Percentiles rank a stretch among this genome's conserved stretches.
phyloP scores from a whole-genome alignment of 139 green algal genomes.

The Diplosphaera chodatii region DNA sequence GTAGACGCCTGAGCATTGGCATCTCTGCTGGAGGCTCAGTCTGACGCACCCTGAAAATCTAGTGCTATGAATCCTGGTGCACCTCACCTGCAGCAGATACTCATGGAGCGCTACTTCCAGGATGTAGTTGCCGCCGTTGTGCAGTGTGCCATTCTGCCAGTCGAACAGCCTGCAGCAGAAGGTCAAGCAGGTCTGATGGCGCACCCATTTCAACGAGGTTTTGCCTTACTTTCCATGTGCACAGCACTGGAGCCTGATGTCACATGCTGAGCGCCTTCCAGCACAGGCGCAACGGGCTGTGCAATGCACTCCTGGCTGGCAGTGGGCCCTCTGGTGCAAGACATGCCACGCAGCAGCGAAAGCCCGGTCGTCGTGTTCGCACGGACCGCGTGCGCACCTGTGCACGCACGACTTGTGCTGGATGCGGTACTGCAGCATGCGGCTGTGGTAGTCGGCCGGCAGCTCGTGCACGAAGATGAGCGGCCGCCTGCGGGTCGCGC shows the following conservation, averaged over 20 bases:
- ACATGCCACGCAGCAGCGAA: too few species aligned
- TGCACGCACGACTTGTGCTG: neutral
- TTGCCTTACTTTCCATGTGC: too few species aligned
- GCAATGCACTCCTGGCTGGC: too few species aligned
- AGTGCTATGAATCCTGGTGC: conserved; percentile 52
- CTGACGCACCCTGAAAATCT: neutral
- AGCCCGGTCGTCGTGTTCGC: conserved; percentile 32
- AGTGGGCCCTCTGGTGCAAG: too few species aligned
- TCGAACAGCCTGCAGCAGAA: conserved; percentile 1
- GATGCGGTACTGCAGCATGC: conserved; percentile 38
- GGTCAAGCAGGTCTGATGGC: too few species aligned
- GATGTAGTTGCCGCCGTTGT: conserved; percentile 25
- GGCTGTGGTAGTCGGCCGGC: conserved; percentile 28
- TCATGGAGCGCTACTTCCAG: conserved; percentile 53
- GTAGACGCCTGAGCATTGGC: too few species aligned
- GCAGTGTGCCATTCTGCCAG: conserved; percentile 11
- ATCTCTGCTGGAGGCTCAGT: too few species aligned
- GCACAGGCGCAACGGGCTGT: too few species aligned
- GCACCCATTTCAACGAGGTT: too few species aligned
- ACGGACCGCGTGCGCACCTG: conserved; percentile 29
- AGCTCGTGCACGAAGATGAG: conserved; percentile 54
- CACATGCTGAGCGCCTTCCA: neutral
- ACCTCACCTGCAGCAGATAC: conserved; percentile 34
- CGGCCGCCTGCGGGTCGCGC: conserved; percentile 12
- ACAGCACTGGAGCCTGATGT: neutral